Evolutionary conservation across 2,329 filamentous ascomycete genomes (phyloP).

Genomic region (Pseudogymnoascus sp.): DNA sequence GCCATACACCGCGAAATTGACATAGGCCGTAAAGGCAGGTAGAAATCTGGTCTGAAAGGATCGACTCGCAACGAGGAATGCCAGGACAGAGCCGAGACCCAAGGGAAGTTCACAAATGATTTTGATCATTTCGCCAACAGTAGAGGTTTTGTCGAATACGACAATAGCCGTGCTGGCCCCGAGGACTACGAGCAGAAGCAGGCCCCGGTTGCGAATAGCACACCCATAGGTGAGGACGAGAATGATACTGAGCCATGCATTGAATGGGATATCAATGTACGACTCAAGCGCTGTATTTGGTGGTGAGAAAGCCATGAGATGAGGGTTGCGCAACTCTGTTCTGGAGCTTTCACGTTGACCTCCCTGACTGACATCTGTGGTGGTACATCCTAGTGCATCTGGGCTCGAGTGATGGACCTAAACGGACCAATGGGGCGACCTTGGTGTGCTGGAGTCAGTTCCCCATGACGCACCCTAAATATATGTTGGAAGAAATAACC

Average conservation of each 20-base stretch:
- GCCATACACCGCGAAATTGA: conserved; percentile 22
- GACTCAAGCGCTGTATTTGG: conserved; percentile 12
- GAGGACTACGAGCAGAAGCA: conserved; percentile 15
- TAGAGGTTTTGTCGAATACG: conserved; percentile 16
- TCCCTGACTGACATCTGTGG: background rate
- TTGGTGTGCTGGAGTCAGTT: background rate
- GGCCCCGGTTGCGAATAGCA: conserved; percentile 17
- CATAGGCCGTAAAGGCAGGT: conserved; percentile 19
- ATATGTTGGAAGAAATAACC: background rate
- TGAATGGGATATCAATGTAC: conserved; percentile 22
- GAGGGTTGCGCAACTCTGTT: background rate
- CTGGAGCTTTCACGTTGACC: background rate
- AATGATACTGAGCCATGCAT: conserved; percentile 20
- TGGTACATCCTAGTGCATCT: background rate
- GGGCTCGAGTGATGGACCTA: background rate
- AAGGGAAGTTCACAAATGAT: conserved; percentile 15
- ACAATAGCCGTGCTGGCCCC: conserved; percentile 13
- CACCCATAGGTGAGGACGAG: conserved; percentile 20
- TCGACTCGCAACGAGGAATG: conserved; percentile 16
- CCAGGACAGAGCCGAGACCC: conserved; percentile 16
- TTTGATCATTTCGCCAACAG: conserved; percentile 16
- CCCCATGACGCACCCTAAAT: background rate
- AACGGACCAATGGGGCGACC: background rate
- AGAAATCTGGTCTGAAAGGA: conserved; percentile 19
- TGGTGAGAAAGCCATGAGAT: conserved; percentile 12